Percentiles rank a stretch among this genome's conserved stretches.
These are phyloP conservation scores for Takakia lepidozioides DNA, from an alignment of 225 moss, liverwort and hornwort genomes.

Conservation along the genomic window DNA sequence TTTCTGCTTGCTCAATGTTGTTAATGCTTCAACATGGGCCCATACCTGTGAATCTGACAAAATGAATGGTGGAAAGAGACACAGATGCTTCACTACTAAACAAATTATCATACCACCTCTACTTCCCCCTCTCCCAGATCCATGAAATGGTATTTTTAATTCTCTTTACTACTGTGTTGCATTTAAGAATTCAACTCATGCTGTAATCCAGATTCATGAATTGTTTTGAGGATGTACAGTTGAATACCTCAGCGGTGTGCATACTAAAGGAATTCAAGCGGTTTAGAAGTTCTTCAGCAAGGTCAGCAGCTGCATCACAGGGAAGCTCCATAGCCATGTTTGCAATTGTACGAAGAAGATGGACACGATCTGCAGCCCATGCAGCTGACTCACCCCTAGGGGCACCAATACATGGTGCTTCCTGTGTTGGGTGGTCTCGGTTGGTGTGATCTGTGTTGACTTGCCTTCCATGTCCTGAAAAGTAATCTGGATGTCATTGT, in stretches of 20 bases:
- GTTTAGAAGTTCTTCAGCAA: constrained; percentile 41
- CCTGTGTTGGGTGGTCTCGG: not conserved
- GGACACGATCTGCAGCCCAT: constrained; percentile 41
- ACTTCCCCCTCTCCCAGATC: no score
- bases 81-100: no score
- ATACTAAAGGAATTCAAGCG: constrained; percentile 45
- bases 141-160: no score
- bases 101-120: no score
- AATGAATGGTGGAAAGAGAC: not conserved
- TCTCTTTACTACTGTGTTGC: not conserved
- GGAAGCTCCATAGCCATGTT: constrained; percentile 53
- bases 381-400: constrained; percentile 16
- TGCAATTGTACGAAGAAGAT: constrained; percentile 45
- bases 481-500: not conserved
- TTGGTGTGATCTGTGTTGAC: not conserved
- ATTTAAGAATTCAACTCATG: not conserved
- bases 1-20: constrained; percentile 42
- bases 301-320: constrained; percentile 36
- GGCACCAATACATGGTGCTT: not conserved
- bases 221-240: not conserved
- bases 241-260: constrained; percentile 47
- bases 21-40: constrained; percentile 49
- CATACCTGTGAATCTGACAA: constrained; percentile 34
- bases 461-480: not conserved
- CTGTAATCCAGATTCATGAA: not conserved